These are phyloP conservation scores for Diaporthe sp. DNA, from an alignment of 2,329 filamentous ascomycete genomes.

Conservation along the genomic window DNA sequence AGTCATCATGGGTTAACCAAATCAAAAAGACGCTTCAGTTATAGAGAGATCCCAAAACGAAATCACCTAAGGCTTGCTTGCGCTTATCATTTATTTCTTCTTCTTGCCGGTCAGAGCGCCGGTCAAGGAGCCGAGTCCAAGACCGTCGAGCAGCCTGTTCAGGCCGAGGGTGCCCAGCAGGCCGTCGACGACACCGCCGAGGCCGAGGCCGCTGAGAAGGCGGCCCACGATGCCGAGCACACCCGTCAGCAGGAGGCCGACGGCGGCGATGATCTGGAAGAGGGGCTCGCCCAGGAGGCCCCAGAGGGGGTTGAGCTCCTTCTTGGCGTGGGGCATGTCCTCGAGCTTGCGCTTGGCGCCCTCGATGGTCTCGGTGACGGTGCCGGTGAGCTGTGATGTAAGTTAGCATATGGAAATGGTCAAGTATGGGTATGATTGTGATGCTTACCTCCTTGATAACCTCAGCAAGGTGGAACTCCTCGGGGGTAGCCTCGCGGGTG, in stretches of 20 bases:
- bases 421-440: neutral
- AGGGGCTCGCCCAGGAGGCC: slow-evolving; percentile 84
- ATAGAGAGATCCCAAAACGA: neutral
- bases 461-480: slow-evolving; percentile 88
- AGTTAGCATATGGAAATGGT: slow-evolving; percentile 26
- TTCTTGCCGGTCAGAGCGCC: slow-evolving; percentile 59
- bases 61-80: neutral
- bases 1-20: neutral
- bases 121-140: slow-evolving; percentile 72
- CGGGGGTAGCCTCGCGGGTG: slow-evolving; percentile 80
- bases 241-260: slow-evolving; percentile 84
- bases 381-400: slow-evolving; percentile 74
- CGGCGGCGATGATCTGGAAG: slow-evolving; percentile 92
- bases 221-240: slow-evolving; percentile 88
- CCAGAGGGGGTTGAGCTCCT: slow-evolving; percentile 94
- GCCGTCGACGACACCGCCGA: slow-evolving; percentile 84
- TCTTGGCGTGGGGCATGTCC: slow-evolving; percentile 94
- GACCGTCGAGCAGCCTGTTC: slow-evolving; percentile 78
- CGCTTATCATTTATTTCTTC: slow-evolving; percentile 45
- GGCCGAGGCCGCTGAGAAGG: slow-evolving; percentile 82
- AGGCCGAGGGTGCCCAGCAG: slow-evolving; percentile 83
- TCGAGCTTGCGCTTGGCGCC: slow-evolving; percentile 90
- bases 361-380: slow-evolving; percentile 86
- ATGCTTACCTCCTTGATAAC: slow-evolving; percentile 77
- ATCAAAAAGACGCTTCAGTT: neutral